phyloP scores from a whole-genome alignment of 768 basidiomycete species.

The Amanita inopinata region DNA sequence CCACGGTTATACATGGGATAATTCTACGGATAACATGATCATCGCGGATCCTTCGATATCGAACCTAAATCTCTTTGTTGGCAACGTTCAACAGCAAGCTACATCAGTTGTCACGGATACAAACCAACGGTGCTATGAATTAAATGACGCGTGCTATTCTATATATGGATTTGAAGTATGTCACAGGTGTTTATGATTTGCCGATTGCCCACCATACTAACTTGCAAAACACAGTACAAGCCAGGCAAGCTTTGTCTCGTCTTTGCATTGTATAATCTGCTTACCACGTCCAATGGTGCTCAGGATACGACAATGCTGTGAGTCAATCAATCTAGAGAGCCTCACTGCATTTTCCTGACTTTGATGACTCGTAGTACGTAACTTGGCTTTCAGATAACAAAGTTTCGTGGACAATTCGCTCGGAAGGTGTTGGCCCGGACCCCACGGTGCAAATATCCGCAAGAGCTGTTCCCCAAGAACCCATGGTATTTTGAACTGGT shows the following conservation, averaged over 20 bases:
- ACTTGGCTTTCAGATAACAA: constrained; percentile 67
- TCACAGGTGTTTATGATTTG: constrained; percentile 8
- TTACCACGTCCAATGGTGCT: constrained; percentile 15
- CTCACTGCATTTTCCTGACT: background rate
- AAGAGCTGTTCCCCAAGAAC: constrained; percentile 66
- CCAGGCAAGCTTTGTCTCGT: constrained; percentile 18
- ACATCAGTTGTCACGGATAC: constrained; percentile 65
- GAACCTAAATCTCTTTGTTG: constrained; percentile 52
- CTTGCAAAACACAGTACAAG: constrained; percentile 22
- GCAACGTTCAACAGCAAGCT: constrained; percentile 67
- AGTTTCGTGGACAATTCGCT: constrained; percentile 64
- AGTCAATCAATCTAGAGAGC: constrained; percentile 13
- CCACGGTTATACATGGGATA: constrained; percentile 55
- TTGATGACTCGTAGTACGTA: constrained; percentile 44
- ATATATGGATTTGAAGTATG: constrained; percentile 68
- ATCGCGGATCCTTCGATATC: constrained; percentile 45
- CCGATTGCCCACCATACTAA: constrained; percentile 1
- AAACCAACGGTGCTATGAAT: constrained; percentile 60
- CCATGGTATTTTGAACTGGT: constrained; percentile 48
- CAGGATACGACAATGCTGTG: constrained; percentile 56
- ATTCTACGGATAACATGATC: constrained; percentile 44
- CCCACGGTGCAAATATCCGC: constrained; percentile 43
- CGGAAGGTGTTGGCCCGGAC: constrained; percentile 55
- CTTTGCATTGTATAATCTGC: constrained; percentile 8
- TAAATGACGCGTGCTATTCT: constrained; percentile 45